These are phyloP conservation scores for Lumnitzera littorea DNA, from an alignment of 345 rosid genomes.

Conservation along the genomic window DNA sequence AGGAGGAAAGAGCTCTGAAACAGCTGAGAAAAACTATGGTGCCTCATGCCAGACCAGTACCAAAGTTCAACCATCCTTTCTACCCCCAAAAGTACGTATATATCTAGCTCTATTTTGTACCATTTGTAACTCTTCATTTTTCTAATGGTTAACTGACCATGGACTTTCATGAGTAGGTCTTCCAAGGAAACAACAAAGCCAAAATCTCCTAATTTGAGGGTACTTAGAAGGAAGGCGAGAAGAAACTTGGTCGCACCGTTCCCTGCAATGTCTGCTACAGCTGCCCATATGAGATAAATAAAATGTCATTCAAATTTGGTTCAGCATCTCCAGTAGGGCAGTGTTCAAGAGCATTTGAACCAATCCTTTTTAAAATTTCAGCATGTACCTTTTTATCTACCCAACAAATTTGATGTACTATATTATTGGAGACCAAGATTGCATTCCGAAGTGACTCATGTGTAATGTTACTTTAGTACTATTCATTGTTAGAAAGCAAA, in stretches of 20 bases:
- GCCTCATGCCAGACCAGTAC: constrained; percentile 85
- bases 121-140: too few species aligned
- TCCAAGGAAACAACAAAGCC: constrained; percentile 52
- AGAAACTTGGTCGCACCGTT: constrained; percentile 7
- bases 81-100: constrained; percentile 61
- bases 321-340: not conserved
- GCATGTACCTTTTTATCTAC: too few species aligned
- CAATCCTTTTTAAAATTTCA: not conserved
- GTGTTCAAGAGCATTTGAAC: constrained; percentile 91
- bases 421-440: too few species aligned
- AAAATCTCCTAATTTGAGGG: constrained; percentile 53
- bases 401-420: too few species aligned
- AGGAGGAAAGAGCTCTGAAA: constrained; percentile 86
- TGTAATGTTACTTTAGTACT: too few species aligned
- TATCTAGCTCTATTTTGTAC: too few species aligned
- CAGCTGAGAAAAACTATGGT: constrained; percentile 89
- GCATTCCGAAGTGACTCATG: too few species aligned
- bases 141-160: not conserved
- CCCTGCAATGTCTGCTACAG: constrained; percentile 31
- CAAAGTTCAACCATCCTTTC: constrained; percentile 79
- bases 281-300: constrained; percentile 43
- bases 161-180: constrained; percentile 32
- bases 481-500: too few species aligned
- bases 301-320: not conserved
- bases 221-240: constrained; percentile 32